Percentiles rank a stretch among this genome's conserved stretches.
Conservation (phyloP, 208 protist genomes). For the Acanthamoeba divionensis region DNA sequence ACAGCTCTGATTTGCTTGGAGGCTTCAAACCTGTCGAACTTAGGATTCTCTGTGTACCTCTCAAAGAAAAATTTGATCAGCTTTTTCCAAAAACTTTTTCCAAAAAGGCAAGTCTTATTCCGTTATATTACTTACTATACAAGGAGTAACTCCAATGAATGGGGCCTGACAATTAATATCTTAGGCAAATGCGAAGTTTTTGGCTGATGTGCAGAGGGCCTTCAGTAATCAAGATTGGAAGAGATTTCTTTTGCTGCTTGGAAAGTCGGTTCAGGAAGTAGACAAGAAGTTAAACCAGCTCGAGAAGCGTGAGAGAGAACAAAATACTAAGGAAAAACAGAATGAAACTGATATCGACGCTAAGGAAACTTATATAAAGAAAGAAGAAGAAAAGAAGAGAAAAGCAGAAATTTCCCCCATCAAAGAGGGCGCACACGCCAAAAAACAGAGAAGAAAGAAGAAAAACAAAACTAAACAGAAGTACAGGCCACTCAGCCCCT, state of each 20-base stretch:
- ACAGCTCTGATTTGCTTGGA: constrained; percentile 97
- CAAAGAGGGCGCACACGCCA: background rate
- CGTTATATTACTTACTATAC: background rate
- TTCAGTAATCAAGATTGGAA: constrained; percentile 81
- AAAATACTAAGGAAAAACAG: background rate
- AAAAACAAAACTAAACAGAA: background rate
- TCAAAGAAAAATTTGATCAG: constrained; percentile 87
- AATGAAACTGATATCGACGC: background rate
- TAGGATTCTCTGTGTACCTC: constrained; percentile 67
- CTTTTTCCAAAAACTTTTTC: constrained; percentile 94
- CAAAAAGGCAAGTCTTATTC: constrained; percentile 25
- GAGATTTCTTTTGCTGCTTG: constrained; percentile 69
- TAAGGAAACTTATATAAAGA: background rate
- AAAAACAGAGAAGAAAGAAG: background rate
- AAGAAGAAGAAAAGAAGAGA: background rate
- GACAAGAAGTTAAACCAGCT: constrained; percentile 55
- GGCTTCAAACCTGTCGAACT: constrained; percentile 98
- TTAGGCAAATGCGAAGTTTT: constrained; percentile 62
- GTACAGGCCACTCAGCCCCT: background rate
- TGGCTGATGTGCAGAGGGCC: constrained; percentile 56
- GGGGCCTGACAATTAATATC: background rate
- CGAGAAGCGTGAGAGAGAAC: background rate
- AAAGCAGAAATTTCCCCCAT: background rate
- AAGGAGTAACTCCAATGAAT: background rate
- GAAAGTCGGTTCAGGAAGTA: constrained; percentile 66